Evolutionary conservation across 768 basidiomycete species (phyloP).

Genomic region (Boletus speciosus): DNA sequence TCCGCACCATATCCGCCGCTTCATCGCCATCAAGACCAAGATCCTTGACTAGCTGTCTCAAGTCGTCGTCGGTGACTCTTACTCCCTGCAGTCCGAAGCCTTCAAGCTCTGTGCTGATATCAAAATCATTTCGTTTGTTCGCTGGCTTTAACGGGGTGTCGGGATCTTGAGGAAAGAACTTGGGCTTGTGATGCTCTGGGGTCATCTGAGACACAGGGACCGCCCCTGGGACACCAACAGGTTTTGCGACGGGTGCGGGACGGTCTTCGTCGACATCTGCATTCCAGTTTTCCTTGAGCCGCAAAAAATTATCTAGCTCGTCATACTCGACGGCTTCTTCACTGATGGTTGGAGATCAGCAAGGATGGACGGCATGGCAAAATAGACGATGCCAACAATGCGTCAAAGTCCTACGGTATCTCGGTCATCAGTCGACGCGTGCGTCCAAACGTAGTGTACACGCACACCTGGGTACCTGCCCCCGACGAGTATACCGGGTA

Average conservation of each 20-base stretch:
- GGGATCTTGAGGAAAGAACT: slow-evolving; percentile 45
- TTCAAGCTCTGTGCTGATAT: slow-evolving; percentile 63
- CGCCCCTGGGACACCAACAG: slow-evolving; percentile 81
- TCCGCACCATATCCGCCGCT: slow-evolving; percentile 72
- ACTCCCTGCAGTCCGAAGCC: slow-evolving; percentile 76
- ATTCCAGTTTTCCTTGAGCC: slow-evolving; percentile 69
- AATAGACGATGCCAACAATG: slow-evolving; percentile 54
- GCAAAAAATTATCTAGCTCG: slow-evolving; percentile 68
- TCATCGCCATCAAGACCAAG: slow-evolving; percentile 74
- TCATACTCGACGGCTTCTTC: slow-evolving; percentile 83
- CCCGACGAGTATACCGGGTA: slow-evolving; percentile 82
- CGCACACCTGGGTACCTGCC: slow-evolving; percentile 73
- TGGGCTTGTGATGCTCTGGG: slow-evolving; percentile 63
- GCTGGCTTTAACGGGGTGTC: slow-evolving; percentile 50
- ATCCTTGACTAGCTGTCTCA: slow-evolving; percentile 65
- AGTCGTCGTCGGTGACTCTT: slow-evolving; percentile 71
- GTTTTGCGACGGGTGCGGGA: slow-evolving; percentile 51
- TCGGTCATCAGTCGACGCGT: slow-evolving; percentile 4
- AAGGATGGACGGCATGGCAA: background rate
- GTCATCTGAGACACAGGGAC: slow-evolving; percentile 74
- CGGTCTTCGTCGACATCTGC: slow-evolving; percentile 54
- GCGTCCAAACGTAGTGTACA: slow-evolving; percentile 30
- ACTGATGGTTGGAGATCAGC: slow-evolving; percentile 36
- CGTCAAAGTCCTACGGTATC: slow-evolving; percentile 54
- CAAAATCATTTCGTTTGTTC: slow-evolving; percentile 58